Evolutionary conservation across 2,329 filamentous ascomycete species (phyloP).

Genomic region (Penicillium corylophilum): DNA sequence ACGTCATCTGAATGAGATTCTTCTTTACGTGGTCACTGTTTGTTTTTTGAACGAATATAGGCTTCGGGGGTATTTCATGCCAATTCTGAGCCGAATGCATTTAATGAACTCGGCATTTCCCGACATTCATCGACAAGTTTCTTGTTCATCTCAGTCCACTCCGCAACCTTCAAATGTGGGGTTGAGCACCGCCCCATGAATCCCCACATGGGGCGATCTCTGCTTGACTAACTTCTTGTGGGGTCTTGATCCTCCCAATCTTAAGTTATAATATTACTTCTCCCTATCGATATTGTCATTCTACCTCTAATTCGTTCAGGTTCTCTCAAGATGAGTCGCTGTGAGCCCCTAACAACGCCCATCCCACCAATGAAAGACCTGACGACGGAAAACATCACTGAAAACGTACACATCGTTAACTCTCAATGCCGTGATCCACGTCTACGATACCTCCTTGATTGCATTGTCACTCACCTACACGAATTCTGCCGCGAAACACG

Average conservation of each 20-base stretch:
- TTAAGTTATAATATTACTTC: background rate
- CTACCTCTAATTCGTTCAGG: background rate
- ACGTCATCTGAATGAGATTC: too few species aligned
- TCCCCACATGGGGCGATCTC: background rate
- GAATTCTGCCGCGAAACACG: constrained; percentile 75
- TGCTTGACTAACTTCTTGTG: background rate
- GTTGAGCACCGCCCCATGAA: background rate
- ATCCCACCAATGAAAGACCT: constrained; percentile 57
- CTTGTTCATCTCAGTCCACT: too few species aligned
- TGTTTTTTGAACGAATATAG: too few species aligned
- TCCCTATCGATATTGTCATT: background rate
- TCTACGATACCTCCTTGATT: constrained; percentile 66
- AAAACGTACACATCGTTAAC: constrained; percentile 70
- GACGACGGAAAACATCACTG: constrained; percentile 73
- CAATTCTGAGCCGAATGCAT: too few species aligned
- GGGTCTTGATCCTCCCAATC: background rate
- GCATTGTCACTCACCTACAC: constrained; percentile 72
- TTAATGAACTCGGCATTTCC: too few species aligned
- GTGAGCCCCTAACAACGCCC: background rate
- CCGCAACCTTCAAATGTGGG: background rate
- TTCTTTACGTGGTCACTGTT: too few species aligned
- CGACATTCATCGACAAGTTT: too few species aligned
- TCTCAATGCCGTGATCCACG: constrained; percentile 62
- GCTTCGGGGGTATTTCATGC: too few species aligned
- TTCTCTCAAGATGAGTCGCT: background rate